A percentile compares a stretch with the other conserved stretches of the same genome.
phyloP scores from a whole-genome alignment of 2,329 filamentous ascomycete genomes.

The Talaromyces pinophilus region DNA sequence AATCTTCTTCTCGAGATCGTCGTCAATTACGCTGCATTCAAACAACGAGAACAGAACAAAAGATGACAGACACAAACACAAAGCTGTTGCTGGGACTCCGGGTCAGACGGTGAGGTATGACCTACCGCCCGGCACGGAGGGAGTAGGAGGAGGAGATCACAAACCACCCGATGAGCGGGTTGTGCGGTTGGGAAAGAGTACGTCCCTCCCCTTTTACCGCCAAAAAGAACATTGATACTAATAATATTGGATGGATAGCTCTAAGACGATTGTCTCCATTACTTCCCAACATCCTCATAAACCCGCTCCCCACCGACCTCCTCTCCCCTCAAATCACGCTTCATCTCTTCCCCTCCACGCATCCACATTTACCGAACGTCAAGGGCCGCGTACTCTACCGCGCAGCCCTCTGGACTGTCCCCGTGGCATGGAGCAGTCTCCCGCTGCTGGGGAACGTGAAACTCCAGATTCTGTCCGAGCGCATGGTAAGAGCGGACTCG shows the following conservation, averaged over 20 bases:
- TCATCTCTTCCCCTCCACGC: conserved; percentile 64
- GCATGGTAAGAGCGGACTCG: conserved; percentile 67
- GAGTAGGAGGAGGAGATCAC: conserved; percentile 36
- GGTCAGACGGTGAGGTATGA: background rate
- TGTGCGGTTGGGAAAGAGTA: conserved; percentile 64
- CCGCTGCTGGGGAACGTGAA: conserved; percentile 88
- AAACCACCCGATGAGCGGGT: conserved; percentile 60
- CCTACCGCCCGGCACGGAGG: background rate
- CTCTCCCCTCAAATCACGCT: conserved; percentile 63
- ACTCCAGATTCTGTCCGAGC: conserved; percentile 83
- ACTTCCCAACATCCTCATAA: conserved; percentile 61
- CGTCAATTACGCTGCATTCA: conserved; percentile 26
- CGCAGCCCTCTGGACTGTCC: conserved; percentile 92
- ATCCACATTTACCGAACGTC: conserved; percentile 77
- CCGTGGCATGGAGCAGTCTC: conserved; percentile 91
- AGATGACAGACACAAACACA: background rate
- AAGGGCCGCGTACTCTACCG: conserved; percentile 87
- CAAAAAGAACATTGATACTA: conserved; percentile 15
- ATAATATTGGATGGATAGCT: conserved; percentile 41
- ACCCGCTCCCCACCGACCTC: conserved; percentile 62
- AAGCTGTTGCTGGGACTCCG: too few species aligned
- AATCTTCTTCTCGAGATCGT: conserved; percentile 11
- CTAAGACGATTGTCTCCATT: conserved; percentile 63
- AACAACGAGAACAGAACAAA: background rate
- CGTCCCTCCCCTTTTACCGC: conserved; percentile 24